A percentile compares a stretch with the other conserved stretches of the same genome.
phyloP scores from a whole-genome alignment of 2,329 filamentous ascomycete species.

The Fusarium camptoceras region DNA sequence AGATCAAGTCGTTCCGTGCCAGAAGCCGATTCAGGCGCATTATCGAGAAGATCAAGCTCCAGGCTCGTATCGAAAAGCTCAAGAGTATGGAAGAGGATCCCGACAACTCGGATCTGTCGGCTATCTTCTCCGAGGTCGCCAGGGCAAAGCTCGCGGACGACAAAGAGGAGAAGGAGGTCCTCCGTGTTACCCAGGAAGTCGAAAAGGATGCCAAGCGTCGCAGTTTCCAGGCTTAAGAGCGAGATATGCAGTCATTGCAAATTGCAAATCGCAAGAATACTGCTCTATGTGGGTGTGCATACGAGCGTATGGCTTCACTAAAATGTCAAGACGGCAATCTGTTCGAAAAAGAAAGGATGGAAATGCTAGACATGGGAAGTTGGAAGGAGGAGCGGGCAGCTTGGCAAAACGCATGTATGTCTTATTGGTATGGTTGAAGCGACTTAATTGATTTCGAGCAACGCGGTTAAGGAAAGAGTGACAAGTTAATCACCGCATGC shows the following conservation, averaged over 20 bases:
- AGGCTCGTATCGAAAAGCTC: slow-evolving; percentile 94
- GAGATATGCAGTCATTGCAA: background rate
- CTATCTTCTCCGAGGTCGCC: slow-evolving; percentile 89
- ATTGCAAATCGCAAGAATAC: background rate
- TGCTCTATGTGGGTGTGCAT: background rate
- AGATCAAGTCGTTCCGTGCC: slow-evolving; percentile 93
- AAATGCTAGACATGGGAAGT: background rate
- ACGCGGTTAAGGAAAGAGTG: slow-evolving; percentile 1
- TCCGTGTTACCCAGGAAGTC: slow-evolving; percentile 72
- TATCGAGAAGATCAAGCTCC: slow-evolving; percentile 95
- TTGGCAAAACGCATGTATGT: slow-evolving; percentile 6
- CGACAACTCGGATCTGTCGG: slow-evolving; percentile 73
- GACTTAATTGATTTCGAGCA: slow-evolving; percentile 23
- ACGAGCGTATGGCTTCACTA: background rate
- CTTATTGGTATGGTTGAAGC: slow-evolving; percentile 23
- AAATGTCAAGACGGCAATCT: background rate
- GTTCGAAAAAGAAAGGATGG: background rate
- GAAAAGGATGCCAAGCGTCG: slow-evolving; percentile 60
- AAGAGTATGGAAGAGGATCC: slow-evolving; percentile 90
- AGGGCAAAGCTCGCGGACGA: slow-evolving; percentile 88
- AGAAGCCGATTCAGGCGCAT: slow-evolving; percentile 91
- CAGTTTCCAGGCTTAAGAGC: slow-evolving; percentile 42
- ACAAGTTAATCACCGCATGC: slow-evolving; percentile 5
- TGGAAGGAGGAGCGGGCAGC: slow-evolving; percentile 5
- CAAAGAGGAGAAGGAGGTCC: slow-evolving; percentile 81